These are phyloP conservation scores for Chlorella sp. DNA, from an alignment of 139 green algal genomes.

Conservation along the genomic window DNA sequence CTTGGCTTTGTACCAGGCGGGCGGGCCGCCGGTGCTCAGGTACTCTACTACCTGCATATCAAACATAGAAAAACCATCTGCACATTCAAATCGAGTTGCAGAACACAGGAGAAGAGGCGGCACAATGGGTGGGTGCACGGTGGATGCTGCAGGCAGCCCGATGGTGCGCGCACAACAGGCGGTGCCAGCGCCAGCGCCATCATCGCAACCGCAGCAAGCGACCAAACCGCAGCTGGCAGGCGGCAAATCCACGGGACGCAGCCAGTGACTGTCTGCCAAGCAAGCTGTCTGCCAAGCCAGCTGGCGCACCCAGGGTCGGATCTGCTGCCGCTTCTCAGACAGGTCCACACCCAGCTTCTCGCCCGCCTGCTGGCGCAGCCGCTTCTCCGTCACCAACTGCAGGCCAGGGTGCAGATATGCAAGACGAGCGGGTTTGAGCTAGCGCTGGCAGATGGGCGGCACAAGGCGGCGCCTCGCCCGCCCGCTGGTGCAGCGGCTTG, in stretches of 20 bases:
- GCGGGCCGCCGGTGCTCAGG: slow-evolving; percentile 1
- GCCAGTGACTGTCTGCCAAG: no score
- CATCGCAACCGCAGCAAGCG: no score
- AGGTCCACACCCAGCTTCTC: slow-evolving; percentile 53
- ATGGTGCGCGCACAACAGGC: no score
- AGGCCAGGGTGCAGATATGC: neutral
- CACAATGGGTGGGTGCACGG: no score
- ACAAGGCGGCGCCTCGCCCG: no score
- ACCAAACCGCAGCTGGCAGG: no score
- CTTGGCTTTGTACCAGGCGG: slow-evolving; percentile 22
- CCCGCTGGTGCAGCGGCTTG: no score
- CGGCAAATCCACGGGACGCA: neutral
- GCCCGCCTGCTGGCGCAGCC: slow-evolving; percentile 62
- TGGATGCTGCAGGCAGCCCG: no score
- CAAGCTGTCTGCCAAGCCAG: neutral
- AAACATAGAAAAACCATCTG: neutral
- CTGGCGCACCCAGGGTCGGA: slow-evolving; percentile 36
- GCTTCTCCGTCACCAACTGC: slow-evolving; percentile 72
- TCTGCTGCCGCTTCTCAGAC: slow-evolving; percentile 46
- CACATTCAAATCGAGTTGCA: neutral
- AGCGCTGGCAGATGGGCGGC: no score
- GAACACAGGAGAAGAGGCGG: neutral
- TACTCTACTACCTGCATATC: slow-evolving; percentile 35
- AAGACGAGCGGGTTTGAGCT: no score
- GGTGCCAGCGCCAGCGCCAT: no score